Conservation (phyloP, 192 early-diverging fungal genomes). For the Coemansia pectinata region DNA sequence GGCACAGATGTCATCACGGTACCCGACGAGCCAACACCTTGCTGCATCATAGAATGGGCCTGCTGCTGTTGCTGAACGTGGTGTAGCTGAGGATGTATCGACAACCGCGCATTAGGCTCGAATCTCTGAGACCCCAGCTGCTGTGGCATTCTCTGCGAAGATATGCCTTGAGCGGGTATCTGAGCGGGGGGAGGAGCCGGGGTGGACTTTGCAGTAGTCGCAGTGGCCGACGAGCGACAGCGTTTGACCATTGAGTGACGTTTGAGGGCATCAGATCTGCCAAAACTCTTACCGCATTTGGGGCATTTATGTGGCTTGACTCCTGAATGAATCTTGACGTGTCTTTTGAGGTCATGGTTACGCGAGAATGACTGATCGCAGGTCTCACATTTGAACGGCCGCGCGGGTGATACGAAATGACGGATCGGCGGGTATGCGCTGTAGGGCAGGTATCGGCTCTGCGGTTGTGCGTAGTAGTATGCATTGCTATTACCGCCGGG, state of each 20-base stretch:
- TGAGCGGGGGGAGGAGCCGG: neutral
- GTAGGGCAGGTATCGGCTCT: slow-evolving; percentile 50
- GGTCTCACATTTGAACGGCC: slow-evolving; percentile 59
- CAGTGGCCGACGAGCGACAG: slow-evolving; percentile 43
- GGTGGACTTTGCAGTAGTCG: neutral
- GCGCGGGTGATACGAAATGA: slow-evolving; percentile 55
- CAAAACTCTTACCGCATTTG: slow-evolving; percentile 73
- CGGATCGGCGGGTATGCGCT: slow-evolving; percentile 50
- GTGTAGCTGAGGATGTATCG: slow-evolving; percentile 1
- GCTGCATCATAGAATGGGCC: slow-evolving; percentile 14
- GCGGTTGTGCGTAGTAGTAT: slow-evolving; percentile 51
- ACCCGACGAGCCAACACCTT: neutral
- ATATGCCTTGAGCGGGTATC: neutral
- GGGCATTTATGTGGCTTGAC: slow-evolving; percentile 76
- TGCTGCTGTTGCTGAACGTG: slow-evolving; percentile 18
- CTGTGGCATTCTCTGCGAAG: slow-evolving; percentile 1
- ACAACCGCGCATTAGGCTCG: neutral
- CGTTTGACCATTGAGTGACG: slow-evolving; percentile 66
- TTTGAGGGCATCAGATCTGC: slow-evolving; percentile 72
- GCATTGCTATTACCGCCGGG: slow-evolving; percentile 6
- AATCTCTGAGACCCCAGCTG: slow-evolving; percentile 1
- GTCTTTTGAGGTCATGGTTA: slow-evolving; percentile 74
- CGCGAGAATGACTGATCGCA: slow-evolving; percentile 65
- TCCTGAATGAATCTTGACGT: slow-evolving; percentile 74
- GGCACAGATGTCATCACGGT: slow-evolving; percentile 20